phyloP scores from a whole-genome alignment of 2,329 filamentous ascomycete species.

The Fusarium sp. region DNA sequence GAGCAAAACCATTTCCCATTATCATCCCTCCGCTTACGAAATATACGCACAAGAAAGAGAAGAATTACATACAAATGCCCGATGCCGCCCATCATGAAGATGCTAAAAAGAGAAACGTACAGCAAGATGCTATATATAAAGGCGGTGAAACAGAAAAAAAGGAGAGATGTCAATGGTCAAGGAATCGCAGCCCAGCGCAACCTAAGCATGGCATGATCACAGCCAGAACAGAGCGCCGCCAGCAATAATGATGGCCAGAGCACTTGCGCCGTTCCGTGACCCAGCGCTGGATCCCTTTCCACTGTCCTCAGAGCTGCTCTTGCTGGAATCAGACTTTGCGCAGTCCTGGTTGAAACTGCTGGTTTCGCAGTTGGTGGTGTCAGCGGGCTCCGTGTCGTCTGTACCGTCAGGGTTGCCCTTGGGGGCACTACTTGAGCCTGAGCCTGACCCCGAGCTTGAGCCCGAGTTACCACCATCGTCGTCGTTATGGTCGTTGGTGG shows the following conservation, averaged over 20 bases:
- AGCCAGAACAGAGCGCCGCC: conserved; percentile 54
- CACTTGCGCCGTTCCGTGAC: conserved; percentile 53
- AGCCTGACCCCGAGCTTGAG: conserved; percentile 23
- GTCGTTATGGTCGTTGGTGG: conserved; percentile 40
- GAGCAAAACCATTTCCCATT: conserved; percentile 30
- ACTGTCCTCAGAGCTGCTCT: conserved; percentile 51
- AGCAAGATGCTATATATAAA: conserved; percentile 37
- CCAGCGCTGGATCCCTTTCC: conserved; percentile 47
- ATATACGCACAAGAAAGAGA: conserved; percentile 43
- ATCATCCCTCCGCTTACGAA: conserved; percentile 33
- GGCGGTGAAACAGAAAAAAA: conserved; percentile 16
- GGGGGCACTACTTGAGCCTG: conserved; percentile 22
- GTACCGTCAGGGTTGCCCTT: conserved; percentile 38
- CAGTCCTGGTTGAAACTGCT: conserved; percentile 60
- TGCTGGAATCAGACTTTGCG: conserved; percentile 38
- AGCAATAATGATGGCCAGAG: conserved; percentile 56
- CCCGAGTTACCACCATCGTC: conserved; percentile 26
- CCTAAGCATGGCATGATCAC: conserved; percentile 35
- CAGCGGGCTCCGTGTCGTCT: conserved; percentile 35
- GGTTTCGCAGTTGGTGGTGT: conserved; percentile 53
- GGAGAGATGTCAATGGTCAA: conserved; percentile 10
- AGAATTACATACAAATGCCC: conserved; percentile 43
- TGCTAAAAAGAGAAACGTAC: conserved; percentile 31
- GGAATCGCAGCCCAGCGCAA: conserved; percentile 10
- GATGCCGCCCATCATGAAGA: conserved; percentile 36